Evolutionary conservation across 768 basidiomycete species (phyloP).

Genomic region (Termitomyces sp.): DNA sequence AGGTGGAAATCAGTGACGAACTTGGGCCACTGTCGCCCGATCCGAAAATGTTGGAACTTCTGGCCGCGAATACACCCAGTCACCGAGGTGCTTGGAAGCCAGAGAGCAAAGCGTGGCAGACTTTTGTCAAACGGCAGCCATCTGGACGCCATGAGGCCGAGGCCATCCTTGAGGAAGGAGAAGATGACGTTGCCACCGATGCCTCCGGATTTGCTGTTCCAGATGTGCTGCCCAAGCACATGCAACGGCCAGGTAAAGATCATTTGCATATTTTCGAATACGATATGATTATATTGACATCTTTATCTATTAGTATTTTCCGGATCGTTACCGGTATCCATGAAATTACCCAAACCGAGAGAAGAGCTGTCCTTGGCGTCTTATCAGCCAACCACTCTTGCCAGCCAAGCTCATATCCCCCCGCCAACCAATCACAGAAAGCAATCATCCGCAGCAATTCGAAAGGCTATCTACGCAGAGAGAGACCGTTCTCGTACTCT

Average conservation of each 20-base stretch:
- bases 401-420: conserved; percentile 30
- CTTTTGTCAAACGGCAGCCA: conserved; percentile 40
- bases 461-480: conserved; percentile 60
- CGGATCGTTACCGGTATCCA: conserved; percentile 60
- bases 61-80: conserved; percentile 66
- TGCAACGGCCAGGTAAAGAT: conserved; percentile 1
- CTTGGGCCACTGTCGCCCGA: conserved; percentile 24
- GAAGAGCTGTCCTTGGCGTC: conserved; percentile 47
- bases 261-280: neutral
- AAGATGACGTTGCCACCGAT: conserved; percentile 12
- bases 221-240: conserved; percentile 5
- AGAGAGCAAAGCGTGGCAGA: conserved; percentile 57
- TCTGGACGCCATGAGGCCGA: conserved; percentile 13
- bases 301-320: conserved; percentile 1
- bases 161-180: conserved; percentile 26
- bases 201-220: conserved; percentile 11
- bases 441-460: conserved; percentile 43
- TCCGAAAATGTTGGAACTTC: conserved; percentile 49
- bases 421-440: conserved; percentile 22
- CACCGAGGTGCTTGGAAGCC: conserved; percentile 68
- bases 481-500: conserved; percentile 58
- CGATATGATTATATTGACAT: neutral
- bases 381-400: conserved; percentile 46
- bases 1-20: conserved; percentile 2
- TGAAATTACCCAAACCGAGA: conserved; percentile 32